phyloP scores from a whole-genome alignment of 495 filamentous ascomycete genomes.

The Tuber indicum region DNA sequence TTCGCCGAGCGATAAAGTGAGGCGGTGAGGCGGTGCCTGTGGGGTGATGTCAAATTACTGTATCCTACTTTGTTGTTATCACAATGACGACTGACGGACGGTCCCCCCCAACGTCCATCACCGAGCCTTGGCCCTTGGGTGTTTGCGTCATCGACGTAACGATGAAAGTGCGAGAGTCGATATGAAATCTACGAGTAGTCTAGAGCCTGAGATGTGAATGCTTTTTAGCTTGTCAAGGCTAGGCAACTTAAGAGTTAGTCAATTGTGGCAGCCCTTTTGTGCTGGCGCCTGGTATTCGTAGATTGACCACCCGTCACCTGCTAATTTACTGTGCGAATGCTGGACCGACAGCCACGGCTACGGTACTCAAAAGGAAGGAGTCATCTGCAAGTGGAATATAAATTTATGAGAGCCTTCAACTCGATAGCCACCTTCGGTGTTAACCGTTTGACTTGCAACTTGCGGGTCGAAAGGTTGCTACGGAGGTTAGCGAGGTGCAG shows the following conservation, averaged over 20 bases:
- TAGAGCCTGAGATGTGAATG: neutral
- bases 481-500: neutral
- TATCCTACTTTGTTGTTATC: neutral
- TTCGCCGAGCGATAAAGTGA: neutral
- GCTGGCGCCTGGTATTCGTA: neutral
- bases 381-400: neutral
- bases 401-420: neutral
- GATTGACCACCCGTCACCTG: neutral
- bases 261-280: neutral
- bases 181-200: no score
- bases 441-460: neutral
- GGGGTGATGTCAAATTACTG: neutral
- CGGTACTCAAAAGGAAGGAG: neutral
- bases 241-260: neutral
- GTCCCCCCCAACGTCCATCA: neutral
- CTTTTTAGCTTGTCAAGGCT: neutral
- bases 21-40: slow-evolving; percentile 3
- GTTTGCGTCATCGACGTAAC: neutral
- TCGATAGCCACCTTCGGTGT: neutral
- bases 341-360: neutral
- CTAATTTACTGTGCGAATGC: neutral
- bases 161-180: neutral
- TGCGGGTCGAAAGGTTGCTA: neutral
- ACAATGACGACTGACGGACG: neutral
- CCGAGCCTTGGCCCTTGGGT: neutral